Percentiles rank a stretch among this genome's conserved stretches.
Conservation (phyloP, 768 basidiomycete genomes). For the Panus rudis region DNA sequence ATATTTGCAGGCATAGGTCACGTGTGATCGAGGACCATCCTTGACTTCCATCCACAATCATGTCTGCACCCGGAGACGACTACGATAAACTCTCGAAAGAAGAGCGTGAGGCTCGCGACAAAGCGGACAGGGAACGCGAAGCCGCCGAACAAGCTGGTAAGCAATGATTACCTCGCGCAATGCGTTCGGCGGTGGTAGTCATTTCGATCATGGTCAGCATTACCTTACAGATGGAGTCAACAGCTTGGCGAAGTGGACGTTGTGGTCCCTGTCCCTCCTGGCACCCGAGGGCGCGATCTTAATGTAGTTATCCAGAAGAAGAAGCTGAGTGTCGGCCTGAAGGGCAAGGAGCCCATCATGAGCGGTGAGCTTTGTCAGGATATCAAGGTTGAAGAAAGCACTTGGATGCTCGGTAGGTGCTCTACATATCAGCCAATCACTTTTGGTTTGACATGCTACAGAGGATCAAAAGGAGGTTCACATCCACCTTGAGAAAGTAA, state of each 20-base stretch:
- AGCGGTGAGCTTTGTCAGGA: slow-evolving; percentile 90
- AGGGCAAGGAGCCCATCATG: slow-evolving; percentile 79
- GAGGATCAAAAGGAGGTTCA: slow-evolving; percentile 72
- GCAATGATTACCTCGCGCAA: slow-evolving; percentile 22
- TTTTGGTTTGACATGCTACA: slow-evolving; percentile 23
- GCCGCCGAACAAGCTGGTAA: slow-evolving; percentile 77
- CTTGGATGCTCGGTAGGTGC: slow-evolving; percentile 84
- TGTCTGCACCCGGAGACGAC: slow-evolving; percentile 38
- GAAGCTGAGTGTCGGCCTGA: slow-evolving; percentile 76
- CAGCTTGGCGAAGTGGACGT: slow-evolving; percentile 84
- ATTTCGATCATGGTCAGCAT: slow-evolving; percentile 35
- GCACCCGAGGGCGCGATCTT: slow-evolving; percentile 77
- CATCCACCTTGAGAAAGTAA: slow-evolving; percentile 81
- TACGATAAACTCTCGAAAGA: slow-evolving; percentile 74
- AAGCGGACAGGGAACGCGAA: slow-evolving; percentile 62
- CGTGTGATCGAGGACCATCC: too few relatives aligned
- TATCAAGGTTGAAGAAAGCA: slow-evolving; percentile 93
- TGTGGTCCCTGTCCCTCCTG: slow-evolving; percentile 75
- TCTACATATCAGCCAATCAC: slow-evolving; percentile 9
- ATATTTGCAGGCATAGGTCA: slow-evolving; percentile 16
- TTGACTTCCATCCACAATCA: slow-evolving; percentile 12
- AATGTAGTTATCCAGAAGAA: slow-evolving; percentile 71
- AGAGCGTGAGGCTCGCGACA: slow-evolving; percentile 70
- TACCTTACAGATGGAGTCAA: slow-evolving; percentile 92
- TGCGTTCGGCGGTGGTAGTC: too few relatives aligned